These are phyloP conservation scores for Penicillium nordicum DNA, from an alignment of 2,329 filamentous ascomycete genomes.

Conservation along the genomic window DNA sequence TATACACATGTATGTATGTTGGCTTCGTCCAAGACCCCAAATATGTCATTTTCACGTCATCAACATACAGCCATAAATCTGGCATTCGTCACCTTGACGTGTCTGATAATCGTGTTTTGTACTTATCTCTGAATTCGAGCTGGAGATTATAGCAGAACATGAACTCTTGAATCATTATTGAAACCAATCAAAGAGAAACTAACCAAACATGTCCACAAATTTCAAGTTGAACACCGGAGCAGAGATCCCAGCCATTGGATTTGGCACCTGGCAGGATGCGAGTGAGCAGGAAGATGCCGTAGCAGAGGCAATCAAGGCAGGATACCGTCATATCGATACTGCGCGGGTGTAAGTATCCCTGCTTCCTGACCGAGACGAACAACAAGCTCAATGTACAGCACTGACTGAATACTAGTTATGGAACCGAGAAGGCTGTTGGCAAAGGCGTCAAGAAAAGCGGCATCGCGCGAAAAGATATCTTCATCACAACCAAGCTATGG, in stretches of 20 bases:
- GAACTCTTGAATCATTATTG: background rate
- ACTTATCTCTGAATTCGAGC: background rate
- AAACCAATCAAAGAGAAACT: background rate
- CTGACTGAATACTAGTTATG: slow-evolving; percentile 44
- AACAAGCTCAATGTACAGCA: background rate
- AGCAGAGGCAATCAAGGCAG: slow-evolving; percentile 46
- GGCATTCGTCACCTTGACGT: background rate
- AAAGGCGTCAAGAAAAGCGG: slow-evolving; percentile 61
- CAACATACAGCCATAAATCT: background rate
- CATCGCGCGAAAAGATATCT: slow-evolving; percentile 62
- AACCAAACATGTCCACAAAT: slow-evolving; percentile 28
- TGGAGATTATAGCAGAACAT: background rate
- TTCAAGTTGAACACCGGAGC: slow-evolving; percentile 49
- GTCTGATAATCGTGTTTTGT: too few relatives aligned
- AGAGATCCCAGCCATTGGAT: slow-evolving; percentile 48
- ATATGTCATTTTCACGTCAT: background rate
- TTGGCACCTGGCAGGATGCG: slow-evolving; percentile 55
- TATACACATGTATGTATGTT: background rate
- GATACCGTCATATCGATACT: slow-evolving; percentile 57
- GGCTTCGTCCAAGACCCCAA: background rate
- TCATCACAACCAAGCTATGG: slow-evolving; percentile 66
- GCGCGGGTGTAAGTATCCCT: slow-evolving; percentile 39
- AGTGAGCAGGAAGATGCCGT: slow-evolving; percentile 51
- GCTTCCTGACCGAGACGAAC: background rate
- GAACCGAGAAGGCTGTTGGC: slow-evolving; percentile 65